A percentile compares a stretch with the other conserved stretches of the same genome.
Evolutionary conservation across 1,139 yeast genomes (phyloP).

Genomic region (Nakaseomyces kungkrabaensis): DNA sequence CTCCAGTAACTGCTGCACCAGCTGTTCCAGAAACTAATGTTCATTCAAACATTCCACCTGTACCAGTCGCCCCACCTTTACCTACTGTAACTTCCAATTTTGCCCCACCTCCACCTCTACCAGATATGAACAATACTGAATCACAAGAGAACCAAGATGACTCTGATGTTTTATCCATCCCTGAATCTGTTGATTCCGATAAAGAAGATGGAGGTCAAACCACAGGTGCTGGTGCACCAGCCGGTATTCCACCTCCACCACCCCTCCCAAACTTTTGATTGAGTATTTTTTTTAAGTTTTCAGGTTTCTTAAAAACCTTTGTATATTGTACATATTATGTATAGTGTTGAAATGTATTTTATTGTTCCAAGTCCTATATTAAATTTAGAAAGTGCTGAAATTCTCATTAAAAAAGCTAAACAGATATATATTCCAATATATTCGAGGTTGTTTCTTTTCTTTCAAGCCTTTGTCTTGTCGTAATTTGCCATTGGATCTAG

Average conservation of each 20-base stretch:
- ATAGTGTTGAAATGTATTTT: neutral
- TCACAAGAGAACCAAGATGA: constrained; percentile 13
- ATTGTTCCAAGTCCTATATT: no score
- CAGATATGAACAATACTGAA: constrained; percentile 5
- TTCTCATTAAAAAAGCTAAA: no score
- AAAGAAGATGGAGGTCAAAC: constrained; percentile 14
- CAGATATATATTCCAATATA: no score
- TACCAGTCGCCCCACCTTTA: constrained; percentile 21
- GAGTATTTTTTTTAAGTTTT: neutral
- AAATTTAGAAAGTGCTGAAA: no score
- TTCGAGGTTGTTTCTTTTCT: no score
- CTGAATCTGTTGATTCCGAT: constrained; percentile 31
- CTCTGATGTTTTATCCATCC: constrained; percentile 30
- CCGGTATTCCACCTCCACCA: constrained; percentile 28
- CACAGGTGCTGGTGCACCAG: constrained; percentile 10
- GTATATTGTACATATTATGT: neutral
- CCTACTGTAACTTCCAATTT: constrained; percentile 8
- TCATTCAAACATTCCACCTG: constrained; percentile 11
- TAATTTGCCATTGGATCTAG: constrained; percentile 13
- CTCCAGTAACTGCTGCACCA: constrained; percentile 33
- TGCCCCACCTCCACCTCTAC: constrained; percentile 25
- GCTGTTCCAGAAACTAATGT: constrained; percentile 11
- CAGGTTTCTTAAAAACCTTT: no score
- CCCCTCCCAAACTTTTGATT: constrained; percentile 16
- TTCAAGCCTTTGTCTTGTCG: neutral